Percentiles rank a stretch among this genome's conserved stretches.
These are phyloP conservation scores for Quercus mongolica DNA, from an alignment of 306 rosid species.

Conservation along the genomic window DNA sequence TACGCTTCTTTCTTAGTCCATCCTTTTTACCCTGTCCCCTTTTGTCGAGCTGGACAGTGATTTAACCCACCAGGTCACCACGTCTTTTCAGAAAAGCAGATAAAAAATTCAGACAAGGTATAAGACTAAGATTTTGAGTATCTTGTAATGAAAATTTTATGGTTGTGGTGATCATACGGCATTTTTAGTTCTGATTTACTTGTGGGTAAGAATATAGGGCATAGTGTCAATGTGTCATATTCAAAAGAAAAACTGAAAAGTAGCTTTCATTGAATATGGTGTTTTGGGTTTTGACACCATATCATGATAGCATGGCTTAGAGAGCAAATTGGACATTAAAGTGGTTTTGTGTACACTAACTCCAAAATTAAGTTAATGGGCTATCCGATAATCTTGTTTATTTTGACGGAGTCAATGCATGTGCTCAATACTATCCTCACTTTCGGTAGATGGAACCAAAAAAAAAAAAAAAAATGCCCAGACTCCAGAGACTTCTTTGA, in stretches of 20 bases:
- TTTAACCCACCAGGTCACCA: conserved; percentile 8
- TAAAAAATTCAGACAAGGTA: conserved; percentile 4
- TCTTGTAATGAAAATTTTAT: not conserved
- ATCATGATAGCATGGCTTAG: too few relatives aligned
- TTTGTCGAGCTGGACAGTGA: not conserved
- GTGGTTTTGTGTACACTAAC: too few relatives aligned
- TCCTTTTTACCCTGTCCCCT: not conserved
- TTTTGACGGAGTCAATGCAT: too few relatives aligned
- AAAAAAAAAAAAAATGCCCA: too few relatives aligned
- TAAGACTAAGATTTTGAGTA: not conserved
- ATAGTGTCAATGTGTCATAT: not conserved
- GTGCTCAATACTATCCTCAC: too few relatives aligned
- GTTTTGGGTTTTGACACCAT: not conserved
- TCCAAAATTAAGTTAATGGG: too few relatives aligned
- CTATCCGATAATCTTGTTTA: too few relatives aligned
- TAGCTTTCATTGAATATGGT: not conserved
- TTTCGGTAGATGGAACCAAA: too few relatives aligned
- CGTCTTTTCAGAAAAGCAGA: conserved; percentile 20
- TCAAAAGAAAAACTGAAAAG: not conserved
- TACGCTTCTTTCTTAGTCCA: conserved; percentile 1
- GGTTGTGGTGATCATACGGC: not conserved
- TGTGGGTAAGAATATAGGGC: not conserved
- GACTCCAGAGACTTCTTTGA: too few relatives aligned
- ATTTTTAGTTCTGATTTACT: not conserved
- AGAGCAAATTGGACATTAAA: too few relatives aligned